Conservation (phyloP, 2,329 filamentous ascomycete species). For the Berkeleyomyces basicola region DNA sequence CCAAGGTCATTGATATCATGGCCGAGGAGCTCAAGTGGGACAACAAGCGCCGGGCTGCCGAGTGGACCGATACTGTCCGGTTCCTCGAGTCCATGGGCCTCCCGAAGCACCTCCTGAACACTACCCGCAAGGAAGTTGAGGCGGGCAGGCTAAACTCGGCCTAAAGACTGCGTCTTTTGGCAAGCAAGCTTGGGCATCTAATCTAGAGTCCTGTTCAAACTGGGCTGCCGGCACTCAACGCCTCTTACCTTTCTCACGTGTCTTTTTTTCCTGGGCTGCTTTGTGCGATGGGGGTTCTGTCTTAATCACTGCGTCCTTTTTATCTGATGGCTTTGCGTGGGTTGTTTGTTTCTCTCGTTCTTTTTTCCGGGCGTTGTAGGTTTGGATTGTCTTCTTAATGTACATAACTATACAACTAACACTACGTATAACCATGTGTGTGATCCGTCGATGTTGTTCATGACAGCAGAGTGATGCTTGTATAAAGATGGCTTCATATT, state of each 20-base stretch:
- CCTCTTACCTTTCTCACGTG: too few species aligned
- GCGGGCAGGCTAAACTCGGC: conserved; percentile 41
- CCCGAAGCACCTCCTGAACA: conserved; percentile 40
- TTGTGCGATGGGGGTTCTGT: too few species aligned
- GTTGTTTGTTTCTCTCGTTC: neutral
- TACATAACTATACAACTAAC: too few species aligned
- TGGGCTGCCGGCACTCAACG: too few species aligned
- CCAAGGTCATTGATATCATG: conserved; percentile 80
- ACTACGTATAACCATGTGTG: too few species aligned
- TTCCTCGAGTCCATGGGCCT: conserved; percentile 51
- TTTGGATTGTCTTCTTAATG: too few species aligned
- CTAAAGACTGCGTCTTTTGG: neutral
- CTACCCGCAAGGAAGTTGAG: conserved; percentile 44
- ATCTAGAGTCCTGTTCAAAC: too few species aligned
- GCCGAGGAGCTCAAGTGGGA: conserved; percentile 68
- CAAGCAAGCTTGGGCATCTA: too few species aligned
- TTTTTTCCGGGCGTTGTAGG: neutral
- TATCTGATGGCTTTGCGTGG: neutral
- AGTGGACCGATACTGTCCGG: conserved; percentile 58
- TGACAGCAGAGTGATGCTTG: neutral
- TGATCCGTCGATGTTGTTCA: too few species aligned
- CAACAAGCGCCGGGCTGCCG: conserved; percentile 49
- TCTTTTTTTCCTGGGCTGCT: too few species aligned
- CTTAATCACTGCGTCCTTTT: neutral
- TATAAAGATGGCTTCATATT: neutral